Evolutionary conservation across 2,329 filamentous ascomycete genomes (phyloP), one percentile per base, ranked within the genome.

Genomic region (Rhytidhysteron rufulum): DNA sequence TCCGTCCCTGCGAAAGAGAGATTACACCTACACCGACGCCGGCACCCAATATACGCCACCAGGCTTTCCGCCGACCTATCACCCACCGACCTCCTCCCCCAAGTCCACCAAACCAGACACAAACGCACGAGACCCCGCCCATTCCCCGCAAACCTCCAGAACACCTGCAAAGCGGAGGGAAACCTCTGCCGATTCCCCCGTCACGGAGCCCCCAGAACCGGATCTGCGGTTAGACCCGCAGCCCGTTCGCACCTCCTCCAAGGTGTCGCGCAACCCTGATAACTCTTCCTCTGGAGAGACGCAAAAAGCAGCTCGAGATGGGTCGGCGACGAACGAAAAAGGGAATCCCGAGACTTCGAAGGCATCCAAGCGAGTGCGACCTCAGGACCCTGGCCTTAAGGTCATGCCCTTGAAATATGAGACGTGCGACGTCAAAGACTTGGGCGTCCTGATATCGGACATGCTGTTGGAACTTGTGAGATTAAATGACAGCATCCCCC

Each of bases 381-480:
- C 55, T 19, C 55, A 57, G 41, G 66, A 69, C 11, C 68, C 71
- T 3, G 66, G 64, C 3, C 55, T 72, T 39, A 82, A 80, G 56
- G 51, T 75, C 42, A 75, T 93, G 59, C 86, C 93, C 1, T 66
- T 77, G 44, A 75, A 77, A 55, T 98, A 98, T 64, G 88, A 95
- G 64, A 71, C 82, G 9, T 95, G 88, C 62, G 75, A 85, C 29
- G 80, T 87, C 7, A 86, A 89, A 56, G 90, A 96, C 61, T 79
- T 98, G 60, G 93, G 95, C 20, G 76, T 91, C 31, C 72, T 98
- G 45, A 93, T 98, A 51, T 83, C 90, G 33, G 88, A 94, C 58
- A 97, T 98, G 93, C 77, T 98, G 34, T 84, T 90, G 66, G 93
- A 98, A 67, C 73, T 98, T 34, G 95, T 98, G 51, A 83, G 87